These are phyloP conservation scores for Coccomyxa sp. DNA, from an alignment of 139 green algal genomes.

Conservation along the genomic window DNA sequence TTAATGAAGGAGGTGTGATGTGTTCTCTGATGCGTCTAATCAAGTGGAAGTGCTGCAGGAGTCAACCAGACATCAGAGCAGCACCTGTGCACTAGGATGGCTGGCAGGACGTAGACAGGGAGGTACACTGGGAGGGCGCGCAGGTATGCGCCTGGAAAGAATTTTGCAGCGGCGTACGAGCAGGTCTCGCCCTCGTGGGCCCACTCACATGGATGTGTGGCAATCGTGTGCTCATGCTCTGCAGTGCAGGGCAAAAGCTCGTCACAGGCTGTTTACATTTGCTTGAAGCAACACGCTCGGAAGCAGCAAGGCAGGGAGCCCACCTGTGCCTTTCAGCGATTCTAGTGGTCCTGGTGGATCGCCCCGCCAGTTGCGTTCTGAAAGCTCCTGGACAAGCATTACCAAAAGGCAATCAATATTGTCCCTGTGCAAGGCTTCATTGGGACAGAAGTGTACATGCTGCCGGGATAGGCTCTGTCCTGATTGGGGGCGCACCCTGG, in stretches of 20 bases:
- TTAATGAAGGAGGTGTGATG: too few relatives aligned
- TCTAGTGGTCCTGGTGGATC: slow-evolving; percentile 17
- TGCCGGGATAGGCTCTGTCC: too few relatives aligned
- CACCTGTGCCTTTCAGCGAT: slow-evolving; percentile 29
- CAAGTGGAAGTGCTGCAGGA: too few relatives aligned
- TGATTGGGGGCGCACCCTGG: neutral
- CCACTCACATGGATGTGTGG: slow-evolving; percentile 39
- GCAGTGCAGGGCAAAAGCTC: neutral
- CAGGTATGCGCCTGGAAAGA: slow-evolving; percentile 61
- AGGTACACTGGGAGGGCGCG: slow-evolving; percentile 70
- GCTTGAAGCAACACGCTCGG: neutral
- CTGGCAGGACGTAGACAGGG: slow-evolving; percentile 66
- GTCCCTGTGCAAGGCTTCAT: too few relatives aligned
- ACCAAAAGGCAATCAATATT: too few relatives aligned
- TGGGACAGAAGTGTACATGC: too few relatives aligned
- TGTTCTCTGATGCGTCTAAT: too few relatives aligned
- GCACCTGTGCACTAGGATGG: slow-evolving; percentile 76
- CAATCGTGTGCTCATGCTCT: neutral
- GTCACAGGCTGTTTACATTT: neutral
- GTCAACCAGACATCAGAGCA: neutral
- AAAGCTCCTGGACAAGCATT: slow-evolving; percentile 36
- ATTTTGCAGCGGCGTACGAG: slow-evolving; percentile 29
- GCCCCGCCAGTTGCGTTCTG: slow-evolving; percentile 25
- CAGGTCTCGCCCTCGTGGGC: slow-evolving; percentile 70
- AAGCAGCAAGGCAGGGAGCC: neutral